Conservation (phyloP, 345 rosid genomes). For the Populus pruinosa region DNA sequence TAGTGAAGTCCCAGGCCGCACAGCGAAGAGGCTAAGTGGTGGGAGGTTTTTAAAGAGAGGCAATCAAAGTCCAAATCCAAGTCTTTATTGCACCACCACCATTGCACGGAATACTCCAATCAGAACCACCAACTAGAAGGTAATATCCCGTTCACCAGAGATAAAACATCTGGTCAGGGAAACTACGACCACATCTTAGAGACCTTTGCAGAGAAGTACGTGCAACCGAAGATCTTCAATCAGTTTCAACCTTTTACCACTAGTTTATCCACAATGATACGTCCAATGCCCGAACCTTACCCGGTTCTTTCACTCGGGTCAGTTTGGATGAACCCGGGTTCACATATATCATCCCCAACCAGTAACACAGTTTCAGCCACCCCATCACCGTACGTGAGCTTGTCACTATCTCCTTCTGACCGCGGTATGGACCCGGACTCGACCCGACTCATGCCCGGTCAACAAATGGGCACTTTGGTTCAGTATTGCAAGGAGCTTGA, state of each 20-base stretch:
- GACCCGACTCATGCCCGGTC: conserved; percentile 11
- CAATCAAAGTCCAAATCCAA: conserved; percentile 19
- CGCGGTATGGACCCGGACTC: background rate
- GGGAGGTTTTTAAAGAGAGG: conserved; percentile 98
- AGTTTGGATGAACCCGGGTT: conserved; percentile 40
- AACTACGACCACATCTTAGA: conserved; percentile 89
- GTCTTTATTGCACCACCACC: background rate
- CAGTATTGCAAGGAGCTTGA: conserved; percentile 92
- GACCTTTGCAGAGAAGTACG: conserved; percentile 90
- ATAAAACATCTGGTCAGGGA: conserved; percentile 72
- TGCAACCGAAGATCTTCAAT: conserved; percentile 22
- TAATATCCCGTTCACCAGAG: conserved; percentile 30
- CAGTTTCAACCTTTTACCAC: conserved; percentile 43
- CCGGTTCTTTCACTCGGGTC: conserved; percentile 27
- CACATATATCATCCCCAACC: background rate
- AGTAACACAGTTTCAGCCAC: background rate
- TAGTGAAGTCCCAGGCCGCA: conserved; percentile 91
- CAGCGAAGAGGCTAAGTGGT: conserved; percentile 95
- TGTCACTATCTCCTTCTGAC: background rate
- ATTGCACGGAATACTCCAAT: background rate
- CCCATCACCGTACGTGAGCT: background rate
- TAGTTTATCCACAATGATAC: conserved; percentile 66
- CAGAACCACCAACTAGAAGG: background rate
- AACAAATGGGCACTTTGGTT: conserved; percentile 49
- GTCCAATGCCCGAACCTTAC: conserved; percentile 46